Conservation (phyloP, 78 protist species). For the Tieghemostelium lacteum region DNA sequence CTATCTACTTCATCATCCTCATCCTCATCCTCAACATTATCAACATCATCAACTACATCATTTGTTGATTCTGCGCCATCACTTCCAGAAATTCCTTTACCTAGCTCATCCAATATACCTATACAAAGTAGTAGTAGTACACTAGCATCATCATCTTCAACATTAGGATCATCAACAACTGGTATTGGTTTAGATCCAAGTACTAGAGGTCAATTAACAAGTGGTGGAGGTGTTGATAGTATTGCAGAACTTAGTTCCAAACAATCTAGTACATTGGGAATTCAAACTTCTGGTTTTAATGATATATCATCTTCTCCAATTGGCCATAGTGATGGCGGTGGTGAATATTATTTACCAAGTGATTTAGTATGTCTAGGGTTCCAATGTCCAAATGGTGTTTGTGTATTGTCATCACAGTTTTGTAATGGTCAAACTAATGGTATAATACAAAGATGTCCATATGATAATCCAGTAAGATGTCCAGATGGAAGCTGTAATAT, state of each 20-base stretch:
- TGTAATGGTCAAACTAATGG: constrained; percentile 24
- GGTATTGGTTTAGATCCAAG: too few species aligned
- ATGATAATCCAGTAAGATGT: constrained; percentile 38
- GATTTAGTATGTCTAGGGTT: neutral
- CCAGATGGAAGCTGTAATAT: constrained; percentile 35
- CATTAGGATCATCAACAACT: too few species aligned
- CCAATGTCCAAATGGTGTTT: constrained; percentile 66
- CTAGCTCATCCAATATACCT: neutral
- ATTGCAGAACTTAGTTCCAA: too few species aligned
- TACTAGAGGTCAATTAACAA: too few species aligned
- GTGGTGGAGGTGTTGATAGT: too few species aligned
- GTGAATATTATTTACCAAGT: too few species aligned
- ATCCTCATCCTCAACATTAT: neutral
- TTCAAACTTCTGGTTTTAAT: too few species aligned
- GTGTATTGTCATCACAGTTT: neutral
- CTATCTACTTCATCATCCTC: neutral
- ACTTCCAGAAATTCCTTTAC: neutral
- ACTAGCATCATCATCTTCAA: too few species aligned
- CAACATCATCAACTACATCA: neutral
- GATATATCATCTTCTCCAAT: too few species aligned
- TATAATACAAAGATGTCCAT: constrained; percentile 22
- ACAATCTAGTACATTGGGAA: too few species aligned
- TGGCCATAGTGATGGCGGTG: too few species aligned
- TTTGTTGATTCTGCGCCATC: neutral
- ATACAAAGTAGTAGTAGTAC: too few species aligned